phyloP scores from a whole-genome alignment of 441 rosid genomes.

The Populus trichocarpa region DNA sequence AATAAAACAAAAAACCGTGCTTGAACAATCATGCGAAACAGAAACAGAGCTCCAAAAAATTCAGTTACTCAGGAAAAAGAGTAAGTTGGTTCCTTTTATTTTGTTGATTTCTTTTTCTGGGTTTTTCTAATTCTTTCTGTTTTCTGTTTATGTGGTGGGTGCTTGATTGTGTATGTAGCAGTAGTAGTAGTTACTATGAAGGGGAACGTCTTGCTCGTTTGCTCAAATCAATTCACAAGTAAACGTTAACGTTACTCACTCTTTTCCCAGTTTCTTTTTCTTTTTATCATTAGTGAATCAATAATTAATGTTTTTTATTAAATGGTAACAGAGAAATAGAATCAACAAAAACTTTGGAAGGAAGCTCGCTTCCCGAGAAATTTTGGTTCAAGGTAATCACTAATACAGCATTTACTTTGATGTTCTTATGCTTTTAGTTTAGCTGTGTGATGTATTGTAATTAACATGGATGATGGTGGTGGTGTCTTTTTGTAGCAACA shows the following conservation, averaged over 20 bases:
- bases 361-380: constrained; percentile 66
- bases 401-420: background rate
- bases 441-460: background rate
- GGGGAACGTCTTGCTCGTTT: constrained; percentile 59
- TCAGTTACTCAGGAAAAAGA: constrained; percentile 22
- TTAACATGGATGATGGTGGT: background rate
- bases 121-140: background rate
- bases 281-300: background rate
- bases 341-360: constrained; percentile 46
- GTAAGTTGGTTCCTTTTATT: constrained; percentile 15
- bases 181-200: constrained; percentile 41
- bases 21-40: constrained; percentile 20
- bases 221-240: constrained; percentile 59
- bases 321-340: constrained; percentile 49
- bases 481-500: constrained; percentile 48
- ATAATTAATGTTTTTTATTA: background rate
- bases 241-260: constrained; percentile 9
- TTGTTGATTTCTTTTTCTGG: background rate
- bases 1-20: background rate
- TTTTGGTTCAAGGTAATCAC: constrained; percentile 77
- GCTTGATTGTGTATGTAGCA: background rate
- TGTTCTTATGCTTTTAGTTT: background rate
- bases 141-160: background rate
- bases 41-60: constrained; percentile 15
- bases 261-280: background rate